Percentiles rank a stretch among this genome's conserved stretches.
Evolutionary conservation across 495 filamentous ascomycete genomes (phyloP).

Genomic region (Penicillium canariense): DNA sequence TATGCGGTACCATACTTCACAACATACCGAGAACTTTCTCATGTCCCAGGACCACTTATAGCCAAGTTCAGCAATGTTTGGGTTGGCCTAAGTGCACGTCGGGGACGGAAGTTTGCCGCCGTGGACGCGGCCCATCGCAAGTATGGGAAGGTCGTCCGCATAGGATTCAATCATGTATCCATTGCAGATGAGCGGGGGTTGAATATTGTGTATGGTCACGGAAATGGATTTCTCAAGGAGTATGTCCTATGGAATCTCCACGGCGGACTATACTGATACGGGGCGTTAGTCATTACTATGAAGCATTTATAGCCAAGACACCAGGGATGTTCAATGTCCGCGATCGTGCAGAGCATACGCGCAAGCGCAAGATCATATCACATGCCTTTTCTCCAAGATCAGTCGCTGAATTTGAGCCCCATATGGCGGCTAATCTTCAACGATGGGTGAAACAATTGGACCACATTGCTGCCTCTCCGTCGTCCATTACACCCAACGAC

Average conservation of each 20-base stretch:
- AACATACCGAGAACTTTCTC: conserved; percentile 9
- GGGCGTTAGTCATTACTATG: conserved; percentile 62
- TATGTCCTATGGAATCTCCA: conserved; percentile 12
- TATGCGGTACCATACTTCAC: conserved; percentile 26
- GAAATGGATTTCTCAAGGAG: conserved; percentile 66
- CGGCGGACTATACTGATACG: neutral
- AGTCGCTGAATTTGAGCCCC: conserved; percentile 73
- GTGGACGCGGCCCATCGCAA: conserved; percentile 40
- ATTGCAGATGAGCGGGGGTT: conserved; percentile 30
- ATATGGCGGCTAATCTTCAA: conserved; percentile 69
- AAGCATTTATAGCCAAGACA: conserved; percentile 76
- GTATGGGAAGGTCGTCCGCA: conserved; percentile 40
- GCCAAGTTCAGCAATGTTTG: conserved; percentile 29
- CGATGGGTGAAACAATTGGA: conserved; percentile 67
- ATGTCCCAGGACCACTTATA: conserved; percentile 21
- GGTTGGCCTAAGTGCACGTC: conserved; percentile 22
- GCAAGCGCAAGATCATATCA: conserved; percentile 76
- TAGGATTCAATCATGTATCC: conserved; percentile 37
- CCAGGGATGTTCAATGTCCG: conserved; percentile 80
- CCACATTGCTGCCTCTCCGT: conserved; percentile 31
- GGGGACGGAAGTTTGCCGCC: conserved; percentile 21
- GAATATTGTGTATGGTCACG: conserved; percentile 42
- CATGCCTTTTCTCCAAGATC: conserved; percentile 74
- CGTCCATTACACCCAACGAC: conserved; percentile 10
- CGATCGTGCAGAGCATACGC: conserved; percentile 69